Conservation (phyloP, 495 filamentous ascomycete genomes). For the Schizothecium vesticola region DNA sequence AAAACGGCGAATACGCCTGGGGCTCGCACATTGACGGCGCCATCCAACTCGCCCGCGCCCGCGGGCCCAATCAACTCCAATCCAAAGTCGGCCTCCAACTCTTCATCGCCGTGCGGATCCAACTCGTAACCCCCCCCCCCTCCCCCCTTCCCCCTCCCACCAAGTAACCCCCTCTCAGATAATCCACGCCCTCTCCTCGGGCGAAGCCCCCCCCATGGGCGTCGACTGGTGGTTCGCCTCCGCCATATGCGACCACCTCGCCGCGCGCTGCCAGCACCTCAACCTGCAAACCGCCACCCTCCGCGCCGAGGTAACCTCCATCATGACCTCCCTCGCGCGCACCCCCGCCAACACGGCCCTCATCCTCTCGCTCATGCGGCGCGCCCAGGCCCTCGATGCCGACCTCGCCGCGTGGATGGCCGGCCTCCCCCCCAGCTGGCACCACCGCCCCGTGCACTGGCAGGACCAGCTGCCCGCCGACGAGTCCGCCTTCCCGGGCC, state of each 20-base stretch:
- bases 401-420: constrained; percentile 40
- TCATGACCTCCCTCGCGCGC: constrained; percentile 29
- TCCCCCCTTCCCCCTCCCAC: not conserved
- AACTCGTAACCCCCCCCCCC: constrained; percentile 38
- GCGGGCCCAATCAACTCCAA: constrained; percentile 47
- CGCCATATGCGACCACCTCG: constrained; percentile 35
- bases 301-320: constrained; percentile 38
- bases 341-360: constrained; percentile 35
- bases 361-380: constrained; percentile 38
- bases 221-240: constrained; percentile 49
- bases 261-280: constrained; percentile 36
- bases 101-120: constrained; percentile 47
- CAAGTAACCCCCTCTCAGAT: constrained; percentile 26
- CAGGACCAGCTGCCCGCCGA: constrained; percentile 24
- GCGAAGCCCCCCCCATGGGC: constrained; percentile 42
- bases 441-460: constrained; percentile 36
- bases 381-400: constrained; percentile 38
- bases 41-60: constrained; percentile 47
- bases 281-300: constrained; percentile 43
- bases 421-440: not conserved
- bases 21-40: constrained; percentile 51
- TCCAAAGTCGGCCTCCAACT: constrained; percentile 43
- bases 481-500: constrained; percentile 45
- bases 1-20: constrained; percentile 45
- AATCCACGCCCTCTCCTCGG: constrained; percentile 42